Evolutionary conservation across 805 yeast genomes (phyloP).

Genomic region (Ogataea pini): DNA sequence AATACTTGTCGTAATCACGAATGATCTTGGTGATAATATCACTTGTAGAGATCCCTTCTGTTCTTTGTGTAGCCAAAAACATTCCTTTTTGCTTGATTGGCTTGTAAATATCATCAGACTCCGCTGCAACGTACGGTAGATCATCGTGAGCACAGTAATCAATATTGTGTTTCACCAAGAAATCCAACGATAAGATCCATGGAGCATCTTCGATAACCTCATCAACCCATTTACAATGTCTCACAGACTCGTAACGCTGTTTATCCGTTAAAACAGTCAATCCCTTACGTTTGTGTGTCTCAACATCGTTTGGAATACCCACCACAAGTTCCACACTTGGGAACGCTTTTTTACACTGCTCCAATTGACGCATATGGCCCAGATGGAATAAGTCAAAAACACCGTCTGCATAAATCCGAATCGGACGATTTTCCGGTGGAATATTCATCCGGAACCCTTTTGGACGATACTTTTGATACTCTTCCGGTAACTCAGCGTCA

Average conservation of each 20-base stretch:
- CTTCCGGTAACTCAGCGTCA: conserved; percentile 66
- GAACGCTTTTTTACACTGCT: conserved; percentile 92
- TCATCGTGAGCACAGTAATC: conserved; percentile 99
- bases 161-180: conserved; percentile 73
- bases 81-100: conserved; percentile 89
- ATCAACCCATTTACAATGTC: conserved; percentile 96
- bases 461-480: conserved; percentile 77
- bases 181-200: conserved; percentile 88
- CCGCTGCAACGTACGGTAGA: conserved; percentile 89
- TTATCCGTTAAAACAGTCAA: conserved; percentile 85
- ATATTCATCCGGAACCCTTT: conserved; percentile 72
- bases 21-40: conserved; percentile 95
- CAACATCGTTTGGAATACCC: conserved; percentile 88
- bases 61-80: conserved; percentile 93
- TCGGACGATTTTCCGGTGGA: conserved; percentile 84
- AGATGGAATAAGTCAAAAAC: conserved; percentile 94
- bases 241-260: conserved; percentile 87
- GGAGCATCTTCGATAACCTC: conserved; percentile 95
- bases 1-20: conserved; percentile 92
- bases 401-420: conserved; percentile 97
- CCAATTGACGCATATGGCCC: conserved; percentile 97
- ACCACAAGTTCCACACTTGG: conserved; percentile 83
- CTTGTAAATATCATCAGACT: conserved; percentile 85
- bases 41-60: conserved; percentile 94
- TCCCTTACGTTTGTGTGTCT: conserved; percentile 91